Base-by-base conservation (phyloP, 2,329 filamentous ascomycete species). In the Fusarium camptoceras region DNA sequence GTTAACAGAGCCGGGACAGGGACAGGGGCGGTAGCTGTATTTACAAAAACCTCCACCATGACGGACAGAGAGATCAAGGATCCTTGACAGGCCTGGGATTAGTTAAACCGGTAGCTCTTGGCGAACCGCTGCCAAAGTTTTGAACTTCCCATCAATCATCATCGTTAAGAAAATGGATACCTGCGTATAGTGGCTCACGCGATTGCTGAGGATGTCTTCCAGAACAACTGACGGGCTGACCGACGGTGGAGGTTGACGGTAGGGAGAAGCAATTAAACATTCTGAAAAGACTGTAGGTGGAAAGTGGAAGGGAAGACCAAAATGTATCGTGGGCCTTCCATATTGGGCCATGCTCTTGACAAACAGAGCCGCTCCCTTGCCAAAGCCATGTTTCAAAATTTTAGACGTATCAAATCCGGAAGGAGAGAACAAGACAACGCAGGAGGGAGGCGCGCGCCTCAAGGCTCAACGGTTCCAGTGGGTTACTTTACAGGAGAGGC, bases 381-480 rank as follows among this genome's bases (percentile, higher is more conserved):
- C 60, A 34, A 63, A 70, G 58, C 49, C 57, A 47, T 56, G 72
- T 75, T 74, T 74, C 72, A 74, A 69, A 68, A 66, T 73, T 59
- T 62, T 71, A 65, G n/a, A 55, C 50, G 49, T 64, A 57, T 65
- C 71, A 54, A 68, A 67, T 67, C 49, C 46, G 64, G 57, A 57
- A 62, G 51, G 56, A 65, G 54, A 71, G 50, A 49, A 22, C 37
- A 70, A 51, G 28, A 27, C 28, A 18, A 42, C 49, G 49, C 49
- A 51, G 25, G 24, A 44, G 44, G 54, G 46, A 57, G 54, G 50
- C 46, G 48, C 46, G 48, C 62, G 43, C 65, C 55, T 48, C 43
- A 47, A 59, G 56, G 25, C 30, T 54, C 46, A 54, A 31, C 39
- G 56, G 61, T 70, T 70, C 62, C 68, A 66, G 66, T 55, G 37